A percentile compares a stretch with the other conserved stretches of the same genome.
phyloP scores from a whole-genome alignment of 108 stramenopile genomes.

The Pseudonitzschia multistriata region DNA sequence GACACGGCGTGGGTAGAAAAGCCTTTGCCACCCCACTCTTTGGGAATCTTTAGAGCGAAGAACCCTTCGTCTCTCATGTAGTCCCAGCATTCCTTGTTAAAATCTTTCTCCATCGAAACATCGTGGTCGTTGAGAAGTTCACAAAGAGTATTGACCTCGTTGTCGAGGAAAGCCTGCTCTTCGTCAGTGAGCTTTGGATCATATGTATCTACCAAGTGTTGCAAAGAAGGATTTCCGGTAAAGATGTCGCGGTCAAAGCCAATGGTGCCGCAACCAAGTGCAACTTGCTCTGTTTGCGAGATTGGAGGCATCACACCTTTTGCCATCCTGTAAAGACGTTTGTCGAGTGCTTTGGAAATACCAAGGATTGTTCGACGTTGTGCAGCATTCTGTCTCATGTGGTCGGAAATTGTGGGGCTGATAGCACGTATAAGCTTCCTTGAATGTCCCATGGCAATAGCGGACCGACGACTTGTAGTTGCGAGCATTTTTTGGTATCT shows the following conservation, averaged over 20 bases:
- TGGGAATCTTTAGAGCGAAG: constrained; percentile 96
- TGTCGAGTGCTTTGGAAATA: constrained; percentile 74
- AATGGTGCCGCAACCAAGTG: constrained; percentile 95
- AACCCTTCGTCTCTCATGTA: constrained; percentile 93
- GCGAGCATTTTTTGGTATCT: background rate
- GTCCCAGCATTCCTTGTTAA: constrained; percentile 90
- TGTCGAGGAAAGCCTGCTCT: constrained; percentile 85
- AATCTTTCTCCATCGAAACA: constrained; percentile 80
- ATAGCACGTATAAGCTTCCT: background rate
- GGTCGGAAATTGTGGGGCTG: background rate
- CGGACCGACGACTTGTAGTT: background rate
- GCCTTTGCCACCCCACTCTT: constrained; percentile 94
- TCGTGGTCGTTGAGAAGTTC: constrained; percentile 91
- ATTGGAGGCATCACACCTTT: constrained; percentile 91
- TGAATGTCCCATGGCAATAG: constrained; percentile 3
- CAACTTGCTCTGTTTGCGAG: constrained; percentile 93
- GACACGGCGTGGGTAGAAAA: constrained; percentile 94
- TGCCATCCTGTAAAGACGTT: constrained; percentile 81
- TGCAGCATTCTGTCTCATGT: background rate
- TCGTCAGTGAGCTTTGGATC: constrained; percentile 66
- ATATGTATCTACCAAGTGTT: constrained; percentile 90
- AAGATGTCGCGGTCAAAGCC: constrained; percentile 98
- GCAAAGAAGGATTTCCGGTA: constrained; percentile 85
- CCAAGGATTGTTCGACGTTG: constrained; percentile 72
- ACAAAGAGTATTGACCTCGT: constrained; percentile 88